Evolutionary conservation across 352 stramenopile species (phyloP).

Genomic region (Globisporangium spiculum): DNA sequence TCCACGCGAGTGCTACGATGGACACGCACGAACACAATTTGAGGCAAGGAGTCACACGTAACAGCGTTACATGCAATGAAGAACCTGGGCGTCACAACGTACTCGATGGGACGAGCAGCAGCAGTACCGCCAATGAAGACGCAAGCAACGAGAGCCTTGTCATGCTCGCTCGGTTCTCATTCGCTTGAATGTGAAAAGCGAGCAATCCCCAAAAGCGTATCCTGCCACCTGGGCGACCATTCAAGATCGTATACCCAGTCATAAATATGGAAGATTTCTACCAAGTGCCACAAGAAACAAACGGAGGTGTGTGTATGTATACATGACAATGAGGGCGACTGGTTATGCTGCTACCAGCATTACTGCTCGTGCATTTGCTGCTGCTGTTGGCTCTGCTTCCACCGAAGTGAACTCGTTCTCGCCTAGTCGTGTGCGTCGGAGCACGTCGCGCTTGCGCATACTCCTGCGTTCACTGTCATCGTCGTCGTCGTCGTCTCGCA

Average conservation of each 20-base stretch:
- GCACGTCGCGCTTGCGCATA: background rate
- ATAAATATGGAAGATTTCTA: background rate
- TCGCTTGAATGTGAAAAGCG: background rate
- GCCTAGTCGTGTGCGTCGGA: background rate
- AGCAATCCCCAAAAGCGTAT: background rate
- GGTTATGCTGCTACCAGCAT: background rate
- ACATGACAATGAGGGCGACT: background rate
- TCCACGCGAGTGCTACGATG: constrained; percentile 43
- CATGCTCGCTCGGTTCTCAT: background rate
- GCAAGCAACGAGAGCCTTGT: background rate
- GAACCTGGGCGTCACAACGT: background rate
- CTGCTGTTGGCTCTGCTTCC: background rate
- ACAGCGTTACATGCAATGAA: background rate
- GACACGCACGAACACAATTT: background rate
- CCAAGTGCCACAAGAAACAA: too few relatives aligned
- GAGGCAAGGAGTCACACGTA: background rate
- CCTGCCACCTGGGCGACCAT: background rate
- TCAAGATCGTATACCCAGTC: background rate
- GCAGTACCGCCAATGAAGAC: background rate
- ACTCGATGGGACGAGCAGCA: background rate
- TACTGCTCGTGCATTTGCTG: background rate
- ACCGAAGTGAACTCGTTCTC: background rate
- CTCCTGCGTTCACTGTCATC: background rate
- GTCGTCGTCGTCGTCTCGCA: constrained; percentile 14
- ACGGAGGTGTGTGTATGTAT: too few relatives aligned